phyloP scores from a whole-genome alignment of 208 protist genomes.

The Phytomonas sp. region DNA sequence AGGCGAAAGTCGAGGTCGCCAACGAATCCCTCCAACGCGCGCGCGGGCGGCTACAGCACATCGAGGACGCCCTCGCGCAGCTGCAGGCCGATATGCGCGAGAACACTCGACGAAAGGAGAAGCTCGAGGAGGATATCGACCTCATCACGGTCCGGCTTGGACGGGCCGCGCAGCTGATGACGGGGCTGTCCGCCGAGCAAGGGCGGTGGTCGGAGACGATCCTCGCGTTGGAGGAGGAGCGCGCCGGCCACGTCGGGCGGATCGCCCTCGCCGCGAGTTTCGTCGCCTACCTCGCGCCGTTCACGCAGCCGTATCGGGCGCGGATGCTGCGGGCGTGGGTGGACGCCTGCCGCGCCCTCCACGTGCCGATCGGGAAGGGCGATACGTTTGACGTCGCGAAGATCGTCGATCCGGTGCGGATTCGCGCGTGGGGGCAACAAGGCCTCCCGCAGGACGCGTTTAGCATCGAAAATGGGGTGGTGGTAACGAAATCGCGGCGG shows the following conservation, averaged over 20 bases:
- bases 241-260: constrained; percentile 51
- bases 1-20: constrained; percentile 76
- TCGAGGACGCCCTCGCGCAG: constrained; percentile 76
- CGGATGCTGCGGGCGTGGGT: constrained; percentile 67
- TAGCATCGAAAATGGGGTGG: constrained; percentile 90
- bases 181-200: constrained; percentile 81
- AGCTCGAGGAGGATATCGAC: constrained; percentile 90
- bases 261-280: constrained; percentile 85
- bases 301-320: constrained; percentile 80
- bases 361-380: constrained; percentile 51
- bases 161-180: constrained; percentile 88
- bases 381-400: constrained; percentile 71
- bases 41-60: constrained; percentile 53
- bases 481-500: constrained; percentile 80
- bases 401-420: constrained; percentile 87
- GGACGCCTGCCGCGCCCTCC: constrained; percentile 45
- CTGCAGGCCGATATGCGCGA: constrained; percentile 81
- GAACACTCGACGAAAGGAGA: constrained; percentile 84
- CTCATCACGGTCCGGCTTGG: constrained; percentile 82
- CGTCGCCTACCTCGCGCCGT: constrained; percentile 90
- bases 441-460: constrained; percentile 93
- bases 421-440: constrained; percentile 91
- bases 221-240: constrained; percentile 48
- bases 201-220: constrained; percentile 68
- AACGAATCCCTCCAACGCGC: constrained; percentile 62